Base-by-base conservation (phyloP, 352 stramenopile genomes). In the Pythium aphanidermatum region DNA sequence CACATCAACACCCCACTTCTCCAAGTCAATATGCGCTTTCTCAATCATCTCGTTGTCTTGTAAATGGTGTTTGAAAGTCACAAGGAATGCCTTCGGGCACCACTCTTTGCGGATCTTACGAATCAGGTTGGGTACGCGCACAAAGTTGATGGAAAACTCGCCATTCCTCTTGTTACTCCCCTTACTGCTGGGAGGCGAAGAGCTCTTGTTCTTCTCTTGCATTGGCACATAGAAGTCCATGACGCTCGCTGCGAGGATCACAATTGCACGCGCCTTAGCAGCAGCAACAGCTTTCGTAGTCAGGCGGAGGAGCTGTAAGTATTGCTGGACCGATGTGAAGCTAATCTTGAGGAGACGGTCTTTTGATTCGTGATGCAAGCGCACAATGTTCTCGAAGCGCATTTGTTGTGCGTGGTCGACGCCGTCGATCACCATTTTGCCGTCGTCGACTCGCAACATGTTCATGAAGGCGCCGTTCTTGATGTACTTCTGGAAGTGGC, bases 261-360 rank as follows among this genome's bases (percentile, higher is more conserved):
- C 70, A 32, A 92, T 73, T 6, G 54, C 75, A 29, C 76, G 75
- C 32, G 78, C 73, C 36, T 80, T 80, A 12, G 71, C 75, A 5
- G 54, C 59, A 30, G 75, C 48, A 36, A 92, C 70, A 10, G 71
- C 72, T 37, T 74, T 55, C 9, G 81, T 59, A 7, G 81, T 61
- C 16, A 92, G 51, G 7, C 74, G 71, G 33, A 86, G 63, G 26
- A 86, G 60, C 54, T 83, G 71, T 33, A 92, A 44, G 39, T 92
- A 92, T 49, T 92, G 81, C 65, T 92, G 81, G 47, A 92, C 78
- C 0, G 68, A 85, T 7, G 74, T 74, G 45, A 92, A 92, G 51
- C 61, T 77, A 23, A 92, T 37, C 46, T 87, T 78, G 33, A 92
- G 63, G 38, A 92, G 47, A 12, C 78, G 75, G 17, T 77, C 65